These are phyloP conservation scores for Candida nemodendra DNA, from an alignment of 805 yeast species.

Conservation along the genomic window DNA sequence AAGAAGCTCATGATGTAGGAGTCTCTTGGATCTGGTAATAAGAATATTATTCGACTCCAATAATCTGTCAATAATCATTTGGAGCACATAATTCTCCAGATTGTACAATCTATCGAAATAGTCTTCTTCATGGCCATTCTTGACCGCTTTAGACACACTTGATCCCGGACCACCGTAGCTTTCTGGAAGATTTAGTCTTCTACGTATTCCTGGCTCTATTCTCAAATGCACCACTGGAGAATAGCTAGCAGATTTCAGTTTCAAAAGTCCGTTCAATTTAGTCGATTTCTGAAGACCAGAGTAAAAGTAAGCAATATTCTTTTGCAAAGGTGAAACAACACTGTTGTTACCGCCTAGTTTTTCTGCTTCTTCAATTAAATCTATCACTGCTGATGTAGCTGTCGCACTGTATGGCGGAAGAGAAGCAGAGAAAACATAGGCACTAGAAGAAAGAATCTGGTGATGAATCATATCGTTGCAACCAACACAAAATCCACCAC, in stretches of 20 bases:
- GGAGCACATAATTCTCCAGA: conserved; percentile 61
- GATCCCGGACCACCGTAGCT: conserved; percentile 48
- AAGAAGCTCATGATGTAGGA: conserved; percentile 70
- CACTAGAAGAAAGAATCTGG: conserved; percentile 86
- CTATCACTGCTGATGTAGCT: conserved; percentile 50
- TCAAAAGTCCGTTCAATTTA: conserved; percentile 38
- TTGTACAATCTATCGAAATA: conserved; percentile 44
- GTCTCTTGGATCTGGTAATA: conserved; percentile 54
- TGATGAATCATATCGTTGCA: conserved; percentile 79
- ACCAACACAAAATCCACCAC: conserved; percentile 96
- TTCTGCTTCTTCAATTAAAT: conserved; percentile 42
- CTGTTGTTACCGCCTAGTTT: conserved; percentile 36
- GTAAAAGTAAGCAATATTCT: conserved; percentile 40
- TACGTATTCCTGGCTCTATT: conserved; percentile 47
- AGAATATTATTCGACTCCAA: conserved; percentile 54
- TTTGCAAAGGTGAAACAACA: conserved; percentile 38
- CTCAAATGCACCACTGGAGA: conserved; percentile 74
- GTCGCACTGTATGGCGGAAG: conserved; percentile 88
- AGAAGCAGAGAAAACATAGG: conserved; percentile 92
- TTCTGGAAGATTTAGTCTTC: conserved; percentile 44
- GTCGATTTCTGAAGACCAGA: conserved; percentile 40
- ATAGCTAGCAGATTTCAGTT: conserved; percentile 52
- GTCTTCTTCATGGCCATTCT: conserved; percentile 40
- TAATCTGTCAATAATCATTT: conserved; percentile 58
- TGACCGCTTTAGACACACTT: conserved; percentile 41